Evolutionary conservation across 805 yeast species (phyloP), one percentile per base, ranked within the genome.

Genomic region (Dipodascopsis tothii): DNA sequence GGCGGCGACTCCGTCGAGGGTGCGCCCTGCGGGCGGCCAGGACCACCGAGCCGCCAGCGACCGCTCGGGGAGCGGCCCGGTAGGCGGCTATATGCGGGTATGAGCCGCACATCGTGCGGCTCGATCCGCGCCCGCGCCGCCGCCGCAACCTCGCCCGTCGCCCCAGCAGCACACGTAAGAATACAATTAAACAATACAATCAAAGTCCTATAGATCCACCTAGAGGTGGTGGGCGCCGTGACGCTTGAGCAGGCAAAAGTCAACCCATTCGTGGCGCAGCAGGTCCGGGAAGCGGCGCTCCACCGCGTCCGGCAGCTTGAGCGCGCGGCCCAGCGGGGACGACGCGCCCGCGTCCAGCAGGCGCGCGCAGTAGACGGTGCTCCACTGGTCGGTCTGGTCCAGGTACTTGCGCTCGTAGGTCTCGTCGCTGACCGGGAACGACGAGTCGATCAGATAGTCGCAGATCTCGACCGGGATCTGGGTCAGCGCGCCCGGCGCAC

Each of bases 361-460:
- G 3, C 27, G 42, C 3, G 33, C 20, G 34, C 51, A 45, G 5
- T 21, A 28, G 7, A 41, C 37, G 3, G 37, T 30, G n/a, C 34
- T 33, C 56, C 56, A 51, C 1, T 35, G 16, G 3, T 37, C 45
- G 5, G 32, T 35, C 22, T 51, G 44, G 4, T 21, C 16, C n/a
- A 51, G 30, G 17, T 44, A 45, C 37, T 40, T 42, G 20, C 30
- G 32, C 32, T 45, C 51, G 18, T 33, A 20, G 4, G 41, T 41
- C 2, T 36, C 49, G 19, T 21, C 39, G 5, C 45, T 34, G 9
- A 23, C 37, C 5, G 52, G 33, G 21, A 46, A 51, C 28, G 41
- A 40, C 3, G 52, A 44, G 61, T 88, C 96, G 34, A 88, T 65
- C 44, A 75, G 74, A 56, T 73, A 87, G 49, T 81, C 80, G 64